Base-by-base conservation (phyloP, 2,329 filamentous ascomycete species). In the Talaromyces marneffei region DNA sequence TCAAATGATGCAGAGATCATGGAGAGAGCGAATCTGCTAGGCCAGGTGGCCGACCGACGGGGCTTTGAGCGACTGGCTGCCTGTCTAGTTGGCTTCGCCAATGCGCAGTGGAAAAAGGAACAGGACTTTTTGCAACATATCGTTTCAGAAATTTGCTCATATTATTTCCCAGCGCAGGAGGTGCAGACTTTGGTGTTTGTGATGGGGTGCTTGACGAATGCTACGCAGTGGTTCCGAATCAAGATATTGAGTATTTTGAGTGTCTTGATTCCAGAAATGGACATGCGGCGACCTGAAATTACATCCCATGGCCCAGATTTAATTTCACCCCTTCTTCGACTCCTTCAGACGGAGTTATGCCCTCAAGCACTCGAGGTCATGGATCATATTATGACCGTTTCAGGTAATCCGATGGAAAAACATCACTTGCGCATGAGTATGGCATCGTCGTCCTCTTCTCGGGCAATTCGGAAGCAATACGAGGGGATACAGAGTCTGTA, bases 371-470 rank as follows among this genome's bases (percentile, higher is more conserved):
- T 99, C 9, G 87, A 91, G 66, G 93, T 99, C 0, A 80, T 99
- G 62, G 94, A 99, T 74, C 90, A 93, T 65, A 94, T 97, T 68
- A 96, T 97, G 84, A 91, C 90, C 29, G 93, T 97, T 80, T 92
- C 92, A 0, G 90, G 91, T 4, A 92, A 90, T 33, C 89, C 93
- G 1, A 91, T 96, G 83, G 94, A 97, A 74, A 91, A 90, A 68
- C 91, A 97, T 68, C 92, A 97, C 71, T 79, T 99, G 62, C 87
- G 94, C 40, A 99, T 99, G 95, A 97, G 93, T 75, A 97, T 99
- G 91, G 92, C 92, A 4, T 88, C 90, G 12, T 71, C 76, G 9
- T 87, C 90, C 1, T 91, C 92, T 2, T 94, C 92, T 0, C 89
- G 90, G 67, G 86, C 89, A 0, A 89, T 94, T 55, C 87, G 91